Conservation (phyloP, 768 basidiomycete species). For the Agrocybe pediades region DNA sequence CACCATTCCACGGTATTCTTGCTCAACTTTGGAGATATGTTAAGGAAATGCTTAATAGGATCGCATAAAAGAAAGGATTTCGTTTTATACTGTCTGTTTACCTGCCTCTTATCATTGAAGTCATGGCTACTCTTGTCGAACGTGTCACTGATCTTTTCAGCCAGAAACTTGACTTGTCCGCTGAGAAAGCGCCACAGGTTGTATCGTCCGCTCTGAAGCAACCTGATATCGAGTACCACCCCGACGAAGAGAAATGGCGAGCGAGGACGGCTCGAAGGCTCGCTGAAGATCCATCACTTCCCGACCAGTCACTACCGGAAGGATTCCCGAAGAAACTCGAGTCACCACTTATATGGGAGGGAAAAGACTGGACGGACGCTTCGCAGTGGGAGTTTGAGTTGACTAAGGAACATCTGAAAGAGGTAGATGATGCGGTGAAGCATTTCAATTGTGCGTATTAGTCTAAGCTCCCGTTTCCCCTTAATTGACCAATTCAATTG, state of each 20-base stretch:
- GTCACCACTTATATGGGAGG: conserved; percentile 44
- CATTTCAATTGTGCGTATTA: conserved; percentile 30
- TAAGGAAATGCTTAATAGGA: neutral
- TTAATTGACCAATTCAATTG: neutral
- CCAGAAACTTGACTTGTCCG: conserved; percentile 4
- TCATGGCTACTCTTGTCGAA: conserved; percentile 13
- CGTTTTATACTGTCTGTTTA: too few relatives aligned
- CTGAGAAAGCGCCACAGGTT: neutral
- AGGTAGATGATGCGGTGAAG: conserved; percentile 37
- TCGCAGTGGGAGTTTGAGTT: conserved; percentile 41
- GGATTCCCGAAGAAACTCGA: conserved; percentile 39
- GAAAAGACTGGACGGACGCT: conserved; percentile 39
- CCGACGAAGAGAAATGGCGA: conserved; percentile 37
- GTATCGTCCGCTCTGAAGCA: conserved; percentile 18
- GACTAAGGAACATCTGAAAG: conserved; percentile 30
- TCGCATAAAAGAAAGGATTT: neutral
- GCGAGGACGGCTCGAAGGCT: conserved; percentile 38
- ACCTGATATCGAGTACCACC: conserved; percentile 43
- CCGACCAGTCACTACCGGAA: conserved; percentile 28
- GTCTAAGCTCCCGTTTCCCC: neutral
- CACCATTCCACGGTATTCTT: conserved; percentile 9
- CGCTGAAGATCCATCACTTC: conserved; percentile 33
- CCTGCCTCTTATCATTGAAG: too few relatives aligned
- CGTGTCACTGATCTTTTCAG: conserved; percentile 10
- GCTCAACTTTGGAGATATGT: neutral